These are phyloP conservation scores for Alternaria gaisen DNA, from an alignment of 2,329 filamentous ascomycete species.

Conservation along the genomic window DNA sequence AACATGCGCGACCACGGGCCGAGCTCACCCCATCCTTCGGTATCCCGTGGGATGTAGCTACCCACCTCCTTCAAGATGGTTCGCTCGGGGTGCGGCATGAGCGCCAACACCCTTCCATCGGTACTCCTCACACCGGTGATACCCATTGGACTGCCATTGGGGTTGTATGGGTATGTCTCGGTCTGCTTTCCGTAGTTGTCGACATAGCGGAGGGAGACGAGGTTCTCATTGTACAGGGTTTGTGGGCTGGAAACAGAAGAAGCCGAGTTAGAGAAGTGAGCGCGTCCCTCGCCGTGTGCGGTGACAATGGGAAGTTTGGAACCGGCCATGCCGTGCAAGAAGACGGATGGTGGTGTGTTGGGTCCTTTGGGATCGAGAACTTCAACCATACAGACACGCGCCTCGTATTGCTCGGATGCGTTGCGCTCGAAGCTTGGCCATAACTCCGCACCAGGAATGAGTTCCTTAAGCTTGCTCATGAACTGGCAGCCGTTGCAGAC, in stretches of 20 bases:
- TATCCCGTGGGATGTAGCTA: slow-evolving; percentile 74
- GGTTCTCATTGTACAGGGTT: slow-evolving; percentile 68
- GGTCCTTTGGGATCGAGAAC: slow-evolving; percentile 67
- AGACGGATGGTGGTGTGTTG: slow-evolving; percentile 69
- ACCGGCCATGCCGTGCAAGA: slow-evolving; percentile 87
- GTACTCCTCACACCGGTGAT: slow-evolving; percentile 80
- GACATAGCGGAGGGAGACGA: slow-evolving; percentile 82
- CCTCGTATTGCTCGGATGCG: slow-evolving; percentile 87
- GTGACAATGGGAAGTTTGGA: slow-evolving; percentile 85
- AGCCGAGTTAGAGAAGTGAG: slow-evolving; percentile 57
- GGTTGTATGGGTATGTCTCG: slow-evolving; percentile 87
- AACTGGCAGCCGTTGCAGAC: slow-evolving; percentile 99
- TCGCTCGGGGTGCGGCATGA: slow-evolving; percentile 96
- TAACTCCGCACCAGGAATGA: slow-evolving; percentile 81
- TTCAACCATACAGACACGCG: slow-evolving; percentile 83
- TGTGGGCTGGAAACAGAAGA: slow-evolving; percentile 56
- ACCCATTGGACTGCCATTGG: slow-evolving; percentile 82
- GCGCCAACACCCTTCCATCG: slow-evolving; percentile 81
- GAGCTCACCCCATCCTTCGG: slow-evolving; percentile 77
- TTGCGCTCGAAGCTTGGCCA: slow-evolving; percentile 93
- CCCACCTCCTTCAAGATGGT: slow-evolving; percentile 81
- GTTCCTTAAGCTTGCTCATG: slow-evolving; percentile 79
- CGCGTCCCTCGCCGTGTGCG: slow-evolving; percentile 90
- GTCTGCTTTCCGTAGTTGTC: slow-evolving; percentile 82
- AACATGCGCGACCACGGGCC: slow-evolving; percentile 89